These are phyloP conservation scores for Candida caryicola DNA, from an alignment of 805 yeast species.

Conservation along the genomic window DNA sequence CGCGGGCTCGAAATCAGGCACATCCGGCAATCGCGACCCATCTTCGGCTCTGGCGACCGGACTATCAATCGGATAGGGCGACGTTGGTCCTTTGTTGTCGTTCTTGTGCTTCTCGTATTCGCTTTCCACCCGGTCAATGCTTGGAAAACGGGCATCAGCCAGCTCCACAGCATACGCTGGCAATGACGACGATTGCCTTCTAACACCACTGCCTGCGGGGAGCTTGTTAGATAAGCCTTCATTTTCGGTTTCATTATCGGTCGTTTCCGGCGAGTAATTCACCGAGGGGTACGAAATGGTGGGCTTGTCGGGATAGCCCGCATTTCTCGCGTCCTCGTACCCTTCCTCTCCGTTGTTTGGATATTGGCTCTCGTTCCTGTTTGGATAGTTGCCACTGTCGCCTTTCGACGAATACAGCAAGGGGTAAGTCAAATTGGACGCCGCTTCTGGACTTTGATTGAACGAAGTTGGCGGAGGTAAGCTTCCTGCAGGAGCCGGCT, in stretches of 20 bases:
- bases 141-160: slow-evolving; percentile 13
- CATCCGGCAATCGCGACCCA: background rate
- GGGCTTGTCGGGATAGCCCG: background rate
- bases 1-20: slow-evolving; percentile 3
- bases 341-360: background rate
- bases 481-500: background rate
- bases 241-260: slow-evolving; percentile 8
- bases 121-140: slow-evolving; percentile 14
- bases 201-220: slow-evolving; percentile 1
- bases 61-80: slow-evolving; percentile 2
- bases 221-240: slow-evolving; percentile 4
- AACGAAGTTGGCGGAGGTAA: slow-evolving; percentile 2
- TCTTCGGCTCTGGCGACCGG: background rate
- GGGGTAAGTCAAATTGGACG: slow-evolving; percentile 3
- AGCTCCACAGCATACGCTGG: slow-evolving; percentile 13
- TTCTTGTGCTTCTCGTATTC: slow-evolving; percentile 11
- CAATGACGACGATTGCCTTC: slow-evolving; percentile 11
- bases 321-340: background rate
- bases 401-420: slow-evolving; percentile 3
- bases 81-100: background rate
- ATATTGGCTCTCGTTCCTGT: background rate
- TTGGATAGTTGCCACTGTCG: background rate
- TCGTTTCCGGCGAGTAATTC: slow-evolving; percentile 7
- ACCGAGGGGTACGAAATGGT: slow-evolving; percentile 5
- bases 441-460: background rate